Percentiles rank a stretch among this genome's conserved stretches.
Evolutionary conservation across 768 basidiomycete genomes (phyloP).

Genomic region (Tricholoma saponaceum): DNA sequence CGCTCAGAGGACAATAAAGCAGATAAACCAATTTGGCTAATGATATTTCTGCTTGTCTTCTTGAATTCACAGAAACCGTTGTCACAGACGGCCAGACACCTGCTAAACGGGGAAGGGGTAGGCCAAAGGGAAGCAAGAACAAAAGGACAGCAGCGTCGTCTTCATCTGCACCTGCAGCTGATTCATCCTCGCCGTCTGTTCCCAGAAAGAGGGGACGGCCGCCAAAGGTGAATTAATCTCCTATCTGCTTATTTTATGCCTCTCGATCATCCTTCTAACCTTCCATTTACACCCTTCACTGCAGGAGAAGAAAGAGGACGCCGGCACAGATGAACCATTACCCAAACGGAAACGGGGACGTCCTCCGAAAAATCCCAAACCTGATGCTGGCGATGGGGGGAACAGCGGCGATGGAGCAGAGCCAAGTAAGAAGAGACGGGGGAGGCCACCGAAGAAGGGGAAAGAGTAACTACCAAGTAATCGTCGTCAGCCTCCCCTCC

Average conservation of each 20-base stretch:
- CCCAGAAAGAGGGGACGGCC: conserved; percentile 64
- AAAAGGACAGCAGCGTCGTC: conserved; percentile 37
- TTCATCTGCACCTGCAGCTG: conserved; percentile 25
- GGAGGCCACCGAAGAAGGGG: conserved; percentile 62
- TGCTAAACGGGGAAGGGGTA: conserved; percentile 77
- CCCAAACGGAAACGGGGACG: conserved; percentile 71
- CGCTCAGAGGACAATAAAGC: background rate
- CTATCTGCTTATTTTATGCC: conserved; percentile 13
- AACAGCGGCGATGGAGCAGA: conserved; percentile 40
- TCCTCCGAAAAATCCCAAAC: conserved; percentile 65
- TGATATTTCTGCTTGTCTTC: conserved; percentile 20
- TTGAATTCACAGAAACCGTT: conserved; percentile 32
- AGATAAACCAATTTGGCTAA: conserved; percentile 8
- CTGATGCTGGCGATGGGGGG: conserved; percentile 35
- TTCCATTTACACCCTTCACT: conserved; percentile 15
- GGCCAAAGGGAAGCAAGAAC: conserved; percentile 87
- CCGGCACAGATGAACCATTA: conserved; percentile 43
- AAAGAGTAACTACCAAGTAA: conserved; percentile 21
- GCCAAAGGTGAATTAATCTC: conserved; percentile 47
- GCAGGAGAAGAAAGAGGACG: conserved; percentile 42
- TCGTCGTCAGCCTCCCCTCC: conserved; percentile 10
- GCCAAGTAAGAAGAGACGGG: conserved; percentile 66
- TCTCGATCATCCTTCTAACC: conserved; percentile 10
- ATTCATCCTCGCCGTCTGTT: conserved; percentile 29
- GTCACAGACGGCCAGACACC: conserved; percentile 33